Conservation (phyloP, 768 basidiomycete genomes). For the Podaxis sp. region DNA sequence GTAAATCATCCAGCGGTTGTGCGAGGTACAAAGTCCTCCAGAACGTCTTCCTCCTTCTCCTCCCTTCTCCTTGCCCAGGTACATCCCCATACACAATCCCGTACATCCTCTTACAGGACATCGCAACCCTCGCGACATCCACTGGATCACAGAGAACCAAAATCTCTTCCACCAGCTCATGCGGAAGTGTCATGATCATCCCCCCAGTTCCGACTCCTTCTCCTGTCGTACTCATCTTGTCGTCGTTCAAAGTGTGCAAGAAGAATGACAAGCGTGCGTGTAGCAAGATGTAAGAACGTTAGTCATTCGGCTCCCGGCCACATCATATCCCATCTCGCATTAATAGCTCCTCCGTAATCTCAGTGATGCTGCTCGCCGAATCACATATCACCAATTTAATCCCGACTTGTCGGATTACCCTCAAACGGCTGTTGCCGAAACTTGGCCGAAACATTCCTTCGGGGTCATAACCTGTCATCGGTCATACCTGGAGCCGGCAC, state of each 20-base stretch:
- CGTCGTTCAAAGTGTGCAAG: background rate
- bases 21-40: constrained; percentile 70
- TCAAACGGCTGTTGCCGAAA: too few relatives aligned
- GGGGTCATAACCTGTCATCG: too few relatives aligned
- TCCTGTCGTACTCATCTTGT: background rate
- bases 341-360: too few relatives aligned
- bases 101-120: constrained; percentile 41
- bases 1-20: constrained; percentile 65
- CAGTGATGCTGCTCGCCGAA: too few relatives aligned
- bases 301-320: too few relatives aligned
- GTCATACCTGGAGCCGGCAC: too few relatives aligned
- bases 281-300: too few relatives aligned
- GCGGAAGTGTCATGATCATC: constrained; percentile 42
- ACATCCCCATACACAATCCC: background rate
- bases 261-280: too few relatives aligned
- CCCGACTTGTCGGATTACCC: too few relatives aligned
- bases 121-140: constrained; percentile 54
- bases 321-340: too few relatives aligned
- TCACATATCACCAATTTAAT: too few relatives aligned
- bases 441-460: too few relatives aligned
- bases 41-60: constrained; percentile 34
- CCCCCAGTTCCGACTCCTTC: background rate
- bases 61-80: background rate
- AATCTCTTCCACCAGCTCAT: constrained; percentile 61
- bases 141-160: constrained; percentile 58